Base-by-base conservation (phyloP, 1,284 basidiomycete species). In the Coniophora puteana region DNA sequence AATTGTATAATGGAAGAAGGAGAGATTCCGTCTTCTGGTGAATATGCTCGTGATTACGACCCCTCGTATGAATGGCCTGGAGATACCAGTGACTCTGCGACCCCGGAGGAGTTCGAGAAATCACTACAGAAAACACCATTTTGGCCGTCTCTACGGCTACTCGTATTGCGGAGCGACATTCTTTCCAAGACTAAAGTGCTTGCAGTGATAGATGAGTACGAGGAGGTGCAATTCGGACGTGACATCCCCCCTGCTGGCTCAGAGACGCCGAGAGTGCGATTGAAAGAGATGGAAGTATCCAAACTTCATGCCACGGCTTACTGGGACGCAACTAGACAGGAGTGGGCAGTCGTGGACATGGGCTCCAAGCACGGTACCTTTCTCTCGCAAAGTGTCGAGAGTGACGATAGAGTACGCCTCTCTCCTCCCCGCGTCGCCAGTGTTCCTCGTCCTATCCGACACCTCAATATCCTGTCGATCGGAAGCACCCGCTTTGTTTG, bases 341-440 rank as follows among this genome's bases (percentile, higher is more conserved):
- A 77, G 45, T 89, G 84, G 85, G 71, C 74, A 7, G 64, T 84
- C 27, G 86, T 89, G 10, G 86, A 89, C 53, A 84, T 87, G 83
- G 86, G 86, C 17, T 87, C 83, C 29, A 82, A 80, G 57, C 87
- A 89, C 51, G 87, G 86, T 8, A 88, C 86, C 2, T 87, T 80
- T 55, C 45, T 85, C 17, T 36, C 44, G 33, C 25, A 20, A 29
- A 14, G 23, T n/a, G 26, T 16, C 26, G 36, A 45, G 5, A 49
- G 52, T 27, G 51, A 51, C 24, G 38, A 44, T 21, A 72, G 71
- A 13, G 47, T 57, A 32, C 74, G 86, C 35, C 64, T 89, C 37
- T 87, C 85, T 25, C 69, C 74, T 34, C 58, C 81, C 26, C 72
- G 80, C 43, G 65, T 69, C 37, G 80, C 86, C 40, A 88, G 86